These are phyloP conservation scores for Diplodia mutila DNA, from an alignment of 2,329 filamentous ascomycete genomes.

Conservation along the genomic window DNA sequence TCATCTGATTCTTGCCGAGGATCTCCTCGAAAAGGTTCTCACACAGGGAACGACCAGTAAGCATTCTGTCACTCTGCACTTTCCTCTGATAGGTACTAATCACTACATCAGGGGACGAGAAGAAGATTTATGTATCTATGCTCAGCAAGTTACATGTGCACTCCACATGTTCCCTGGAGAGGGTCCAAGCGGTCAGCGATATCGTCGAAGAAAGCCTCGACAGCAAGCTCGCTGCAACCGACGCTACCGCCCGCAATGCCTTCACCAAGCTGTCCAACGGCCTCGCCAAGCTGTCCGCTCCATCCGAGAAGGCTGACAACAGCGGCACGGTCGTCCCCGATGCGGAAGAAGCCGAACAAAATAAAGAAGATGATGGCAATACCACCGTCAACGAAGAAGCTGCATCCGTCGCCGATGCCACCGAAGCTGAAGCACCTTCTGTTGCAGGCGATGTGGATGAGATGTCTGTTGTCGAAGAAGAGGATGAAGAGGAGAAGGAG, in stretches of 20 bases:
- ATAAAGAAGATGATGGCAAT: conserved; percentile 27
- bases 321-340: neutral
- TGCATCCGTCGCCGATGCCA: conserved; percentile 21
- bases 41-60: conserved; percentile 67
- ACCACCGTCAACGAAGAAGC: conserved; percentile 28
- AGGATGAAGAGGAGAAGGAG: conserved; percentile 28
- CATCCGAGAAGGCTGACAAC: conserved; percentile 28
- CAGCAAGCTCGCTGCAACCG: conserved; percentile 52
- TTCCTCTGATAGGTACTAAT: conserved; percentile 35
- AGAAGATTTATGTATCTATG: conserved; percentile 76
- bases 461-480: conserved; percentile 12
- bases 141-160: conserved; percentile 83
- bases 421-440: neutral
- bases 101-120: conserved; percentile 71
- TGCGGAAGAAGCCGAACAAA: conserved; percentile 25
- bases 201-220: conserved; percentile 55
- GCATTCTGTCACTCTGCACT: conserved; percentile 33
- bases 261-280: conserved; percentile 57
- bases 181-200: conserved; percentile 46
- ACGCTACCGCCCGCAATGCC: conserved; percentile 57
- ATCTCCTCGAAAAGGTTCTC: conserved; percentile 75
- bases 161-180: conserved; percentile 56
- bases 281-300: conserved; percentile 56
- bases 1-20: conserved; percentile 76
- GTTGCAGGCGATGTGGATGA: neutral